A percentile compares a stretch with the other conserved stretches of the same genome.
Evolutionary conservation across 2,329 filamentous ascomycete species (phyloP).

Genomic region (Fusarium sp.): DNA sequence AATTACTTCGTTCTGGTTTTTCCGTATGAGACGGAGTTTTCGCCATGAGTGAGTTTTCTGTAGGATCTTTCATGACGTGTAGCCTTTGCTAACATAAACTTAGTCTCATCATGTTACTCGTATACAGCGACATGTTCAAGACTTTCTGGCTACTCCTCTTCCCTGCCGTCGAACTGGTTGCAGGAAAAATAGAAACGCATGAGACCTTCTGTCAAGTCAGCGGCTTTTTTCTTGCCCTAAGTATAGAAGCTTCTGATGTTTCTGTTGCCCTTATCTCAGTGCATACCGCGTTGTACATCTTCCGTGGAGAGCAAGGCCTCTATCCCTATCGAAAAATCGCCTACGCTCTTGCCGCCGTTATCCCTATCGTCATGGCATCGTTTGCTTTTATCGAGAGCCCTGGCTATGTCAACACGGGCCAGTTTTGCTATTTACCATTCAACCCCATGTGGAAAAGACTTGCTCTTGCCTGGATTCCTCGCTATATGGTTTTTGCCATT

Average conservation of each 20-base stretch:
- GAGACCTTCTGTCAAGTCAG: constrained; percentile 76
- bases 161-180: constrained; percentile 70
- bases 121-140: constrained; percentile 81
- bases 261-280: constrained; percentile 81
- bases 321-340: constrained; percentile 76
- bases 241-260: constrained; percentile 80
- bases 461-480: constrained; percentile 79
- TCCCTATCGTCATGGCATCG: constrained; percentile 73
- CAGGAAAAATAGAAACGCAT: constrained; percentile 64
- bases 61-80: neutral
- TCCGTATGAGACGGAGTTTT: constrained; percentile 80
- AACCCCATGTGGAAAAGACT: constrained; percentile 78
- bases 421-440: constrained; percentile 79
- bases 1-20: constrained; percentile 79
- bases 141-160: constrained; percentile 78
- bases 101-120: constrained; percentile 81
- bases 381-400: constrained; percentile 73
- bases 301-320: constrained; percentile 74
- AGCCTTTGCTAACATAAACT: constrained; percentile 18
- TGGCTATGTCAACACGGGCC: constrained; percentile 74
- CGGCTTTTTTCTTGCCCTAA: constrained; percentile 77
- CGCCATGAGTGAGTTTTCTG: constrained; percentile 67
- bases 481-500: constrained; percentile 76
- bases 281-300: constrained; percentile 81
- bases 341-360: constrained; percentile 68